Percentiles rank a stretch among this genome's conserved stretches.
Conservation (phyloP, 768 basidiomycete species). For the Crucibulum laeve region DNA sequence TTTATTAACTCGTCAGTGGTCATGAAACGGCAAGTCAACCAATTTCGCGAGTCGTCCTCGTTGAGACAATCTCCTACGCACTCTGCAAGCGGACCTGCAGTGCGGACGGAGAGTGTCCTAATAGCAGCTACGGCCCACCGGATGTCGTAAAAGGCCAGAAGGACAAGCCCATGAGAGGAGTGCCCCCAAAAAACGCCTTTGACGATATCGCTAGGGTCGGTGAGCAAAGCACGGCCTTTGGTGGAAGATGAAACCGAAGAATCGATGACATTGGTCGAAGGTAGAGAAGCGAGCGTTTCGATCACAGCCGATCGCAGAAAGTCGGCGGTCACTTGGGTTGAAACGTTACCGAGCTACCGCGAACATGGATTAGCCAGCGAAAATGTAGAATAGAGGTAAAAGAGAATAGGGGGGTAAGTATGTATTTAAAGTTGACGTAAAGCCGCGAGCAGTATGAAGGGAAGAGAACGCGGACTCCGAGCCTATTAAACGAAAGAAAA, state of each 20-base stretch:
- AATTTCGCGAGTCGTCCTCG: slow-evolving; percentile 17
- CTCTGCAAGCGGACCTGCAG: slow-evolving; percentile 19
- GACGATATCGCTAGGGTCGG: slow-evolving; percentile 28
- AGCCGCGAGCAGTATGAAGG: too few species aligned
- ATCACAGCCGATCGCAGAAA: slow-evolving; percentile 22
- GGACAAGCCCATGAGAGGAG: slow-evolving; percentile 45
- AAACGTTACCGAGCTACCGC: slow-evolving; percentile 35
- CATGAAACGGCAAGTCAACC: slow-evolving; percentile 40
- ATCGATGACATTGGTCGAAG: too few species aligned
- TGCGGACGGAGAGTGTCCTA: slow-evolving; percentile 28
- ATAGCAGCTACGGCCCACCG: slow-evolving; percentile 49
- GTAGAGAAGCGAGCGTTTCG: slow-evolving; percentile 16
- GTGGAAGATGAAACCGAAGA: too few species aligned
- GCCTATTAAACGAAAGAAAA: not conserved
- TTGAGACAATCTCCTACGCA: slow-evolving; percentile 23
- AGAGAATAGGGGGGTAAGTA: too few species aligned
- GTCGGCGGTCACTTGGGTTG: slow-evolving; percentile 20
- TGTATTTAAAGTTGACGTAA: too few species aligned
- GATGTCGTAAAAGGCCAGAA: slow-evolving; percentile 59
- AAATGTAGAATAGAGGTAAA: too few species aligned
- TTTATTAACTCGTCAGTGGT: slow-evolving; percentile 39
- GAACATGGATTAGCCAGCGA: too few species aligned
- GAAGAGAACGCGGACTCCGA: not conserved
- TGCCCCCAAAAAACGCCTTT: slow-evolving; percentile 55
- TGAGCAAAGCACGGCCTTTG: too few species aligned